phyloP scores from a whole-genome alignment of 495 filamentous ascomycete genomes.

The Glutinoglossum americanum region DNA sequence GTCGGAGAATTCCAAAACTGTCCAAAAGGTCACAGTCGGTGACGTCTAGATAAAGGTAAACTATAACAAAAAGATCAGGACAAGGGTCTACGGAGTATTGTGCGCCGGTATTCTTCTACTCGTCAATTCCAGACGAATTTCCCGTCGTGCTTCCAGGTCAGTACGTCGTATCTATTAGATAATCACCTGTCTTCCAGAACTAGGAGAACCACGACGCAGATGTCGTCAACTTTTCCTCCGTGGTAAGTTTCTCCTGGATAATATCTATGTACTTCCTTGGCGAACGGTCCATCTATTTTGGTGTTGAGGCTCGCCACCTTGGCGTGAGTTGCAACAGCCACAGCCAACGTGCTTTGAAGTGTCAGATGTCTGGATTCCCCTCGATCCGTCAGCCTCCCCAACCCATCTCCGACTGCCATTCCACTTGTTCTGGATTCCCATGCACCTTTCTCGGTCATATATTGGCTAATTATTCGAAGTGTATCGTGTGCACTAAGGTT shows the following conservation, averaged over 20 bases:
- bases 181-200: conserved; percentile 1
- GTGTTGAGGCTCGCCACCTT: conserved; percentile 63
- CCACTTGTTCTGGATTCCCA: conserved; percentile 38
- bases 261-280: conserved; percentile 72
- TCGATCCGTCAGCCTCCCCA: conserved; percentile 29
- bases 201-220: conserved; percentile 45
- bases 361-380: conserved; percentile 22
- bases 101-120: too few species aligned
- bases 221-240: conserved; percentile 84
- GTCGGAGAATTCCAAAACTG: too few species aligned
- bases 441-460: conserved; percentile 50
- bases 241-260: conserved; percentile 66
- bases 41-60: background rate
- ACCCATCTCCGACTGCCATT: conserved; percentile 31
- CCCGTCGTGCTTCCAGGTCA: too few species aligned
- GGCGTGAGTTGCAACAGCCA: conserved; percentile 54
- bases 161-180: too few species aligned
- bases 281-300: conserved; percentile 75
- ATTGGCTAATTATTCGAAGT: conserved; percentile 48
- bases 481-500: conserved; percentile 84
- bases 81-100: too few species aligned
- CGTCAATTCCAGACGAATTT: too few species aligned
- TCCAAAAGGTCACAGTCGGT: background rate
- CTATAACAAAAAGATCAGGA: background rate
- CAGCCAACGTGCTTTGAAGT: conserved; percentile 58